A percentile compares a stretch with the other conserved stretches of the same genome.
These are phyloP conservation scores for Oemleria cerasiformis DNA, from an alignment of 306 rosid genomes.

Conservation along the genomic window DNA sequence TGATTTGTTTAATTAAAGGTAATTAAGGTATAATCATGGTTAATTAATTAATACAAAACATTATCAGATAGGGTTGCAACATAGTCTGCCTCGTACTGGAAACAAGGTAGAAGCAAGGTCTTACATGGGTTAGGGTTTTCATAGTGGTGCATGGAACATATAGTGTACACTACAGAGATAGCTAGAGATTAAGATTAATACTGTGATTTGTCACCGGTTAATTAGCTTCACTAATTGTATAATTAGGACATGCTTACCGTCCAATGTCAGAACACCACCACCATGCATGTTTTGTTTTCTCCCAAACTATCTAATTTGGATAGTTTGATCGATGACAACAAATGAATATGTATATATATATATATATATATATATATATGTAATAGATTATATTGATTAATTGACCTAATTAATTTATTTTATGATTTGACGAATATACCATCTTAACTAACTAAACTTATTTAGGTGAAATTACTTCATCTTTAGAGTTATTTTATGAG, in stretches of 20 bases:
- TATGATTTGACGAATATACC: too few species aligned
- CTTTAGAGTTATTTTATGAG: too few species aligned
- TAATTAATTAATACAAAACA: background rate
- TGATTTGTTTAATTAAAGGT: background rate
- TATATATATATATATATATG: too few species aligned
- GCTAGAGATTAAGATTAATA: background rate
- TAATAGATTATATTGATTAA: too few species aligned
- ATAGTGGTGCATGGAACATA: background rate
- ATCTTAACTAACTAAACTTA: too few species aligned
- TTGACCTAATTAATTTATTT: too few species aligned
- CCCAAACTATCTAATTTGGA: background rate
- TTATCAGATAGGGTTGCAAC: background rate
- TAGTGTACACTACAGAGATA: background rate
- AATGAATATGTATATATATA: too few species aligned
- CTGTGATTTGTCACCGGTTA: background rate
- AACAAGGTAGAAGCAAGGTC: conserved; percentile 1
- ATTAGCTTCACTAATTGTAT: background rate
- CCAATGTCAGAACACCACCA: background rate
- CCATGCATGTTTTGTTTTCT: background rate
- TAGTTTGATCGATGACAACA: background rate
- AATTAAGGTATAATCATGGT: background rate
- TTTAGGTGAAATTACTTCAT: too few species aligned
- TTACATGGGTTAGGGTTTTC: background rate
- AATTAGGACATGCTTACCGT: background rate
- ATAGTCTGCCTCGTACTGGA: background rate